Evolutionary conservation across 257 asterid genomes (phyloP).

Genomic region (Cordia subcordata): DNA sequence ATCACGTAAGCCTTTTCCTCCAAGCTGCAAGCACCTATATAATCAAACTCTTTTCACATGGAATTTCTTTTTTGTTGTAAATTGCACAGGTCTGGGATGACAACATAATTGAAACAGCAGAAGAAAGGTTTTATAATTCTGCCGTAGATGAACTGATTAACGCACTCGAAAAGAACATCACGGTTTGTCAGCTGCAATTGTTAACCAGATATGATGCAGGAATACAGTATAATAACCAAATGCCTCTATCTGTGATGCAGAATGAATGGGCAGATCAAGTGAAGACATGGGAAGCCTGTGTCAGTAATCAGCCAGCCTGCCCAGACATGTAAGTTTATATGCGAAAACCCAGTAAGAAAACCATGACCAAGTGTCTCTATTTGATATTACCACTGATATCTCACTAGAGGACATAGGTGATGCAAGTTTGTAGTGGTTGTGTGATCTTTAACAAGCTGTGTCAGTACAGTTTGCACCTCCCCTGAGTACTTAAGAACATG

Average conservation of each 20-base stretch:
- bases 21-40: not conserved
- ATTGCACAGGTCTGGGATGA: conserved; percentile 64
- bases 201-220: not conserved
- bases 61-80: not conserved
- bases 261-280: conserved; percentile 67
- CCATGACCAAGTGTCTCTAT: too few species aligned
- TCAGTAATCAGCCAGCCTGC: conserved; percentile 40
- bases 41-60: not conserved
- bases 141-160: conserved; percentile 38
- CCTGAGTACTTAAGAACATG: too few species aligned
- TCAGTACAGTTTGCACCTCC: too few species aligned
- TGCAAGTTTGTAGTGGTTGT: too few species aligned
- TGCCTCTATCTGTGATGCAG: conserved; percentile 25
- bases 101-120: conserved; percentile 69
- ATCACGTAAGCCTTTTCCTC: conserved; percentile 48
- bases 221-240: not conserved
- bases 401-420: too few species aligned
- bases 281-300: conserved; percentile 72
- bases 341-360: too few species aligned
- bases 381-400: not conserved
- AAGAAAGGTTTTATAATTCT: conserved; percentile 48
- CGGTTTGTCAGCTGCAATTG: conserved; percentile 33
- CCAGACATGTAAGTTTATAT: conserved; percentile 54
- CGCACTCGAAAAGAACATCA: conserved; percentile 57
- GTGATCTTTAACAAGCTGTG: too few species aligned